Base-by-base conservation (phyloP, 176 grass and related monocot genomes). In the Oryza meridionalis region DNA sequence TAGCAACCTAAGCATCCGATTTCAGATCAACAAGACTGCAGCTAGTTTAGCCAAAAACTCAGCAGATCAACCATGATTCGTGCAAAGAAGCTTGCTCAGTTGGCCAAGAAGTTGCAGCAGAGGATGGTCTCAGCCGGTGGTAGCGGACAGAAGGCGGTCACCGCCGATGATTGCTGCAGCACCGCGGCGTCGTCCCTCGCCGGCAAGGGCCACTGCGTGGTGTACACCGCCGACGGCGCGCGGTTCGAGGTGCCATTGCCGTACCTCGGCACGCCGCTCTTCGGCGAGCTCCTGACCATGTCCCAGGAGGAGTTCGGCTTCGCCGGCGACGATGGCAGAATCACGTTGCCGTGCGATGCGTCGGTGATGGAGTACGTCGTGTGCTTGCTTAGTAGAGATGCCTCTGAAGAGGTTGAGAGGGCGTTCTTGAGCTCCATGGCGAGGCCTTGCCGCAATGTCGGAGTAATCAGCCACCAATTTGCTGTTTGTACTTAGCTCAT, bases 241-340 rank as follows among this genome's bases (percentile, higher is more conserved):
- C 29, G 73, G 43, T 83, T 88, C 22, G 76, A 77, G 73, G 86
- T 83, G 69, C 80, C 82, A 7, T 27, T 83, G 25, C 5, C 40
- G 2, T 77, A 83, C 45, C 86, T 88, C 0, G 17, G 44, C 8
- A 78, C 69, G 1, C 1, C 2, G 6, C 10, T 78, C 37, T 83
- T 88, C 22, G 1, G 26, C 24, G 74, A 88, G 86, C 80, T 83
- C 25, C 67, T 82, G 5, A 59, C 19, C 19, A 77, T 81, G 45
- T 80, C 85, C 5, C 15, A 33, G 42, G 62, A 87, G 59, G 85
- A 76, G 77, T 75, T 81, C 61, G 85, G 85, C 44, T 77, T 87
- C 16, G 35, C 72, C 0, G 1, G 69, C 5, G 62, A 32, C 10
- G 62, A 32, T 3, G 46, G 72, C 1, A 80, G 24, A 65, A 82